A percentile compares a stretch with the other conserved stretches of the same genome.
These are phyloP conservation scores for Platanthera zijinensis DNA, from an alignment of 106 monocot genomes.

Conservation along the genomic window DNA sequence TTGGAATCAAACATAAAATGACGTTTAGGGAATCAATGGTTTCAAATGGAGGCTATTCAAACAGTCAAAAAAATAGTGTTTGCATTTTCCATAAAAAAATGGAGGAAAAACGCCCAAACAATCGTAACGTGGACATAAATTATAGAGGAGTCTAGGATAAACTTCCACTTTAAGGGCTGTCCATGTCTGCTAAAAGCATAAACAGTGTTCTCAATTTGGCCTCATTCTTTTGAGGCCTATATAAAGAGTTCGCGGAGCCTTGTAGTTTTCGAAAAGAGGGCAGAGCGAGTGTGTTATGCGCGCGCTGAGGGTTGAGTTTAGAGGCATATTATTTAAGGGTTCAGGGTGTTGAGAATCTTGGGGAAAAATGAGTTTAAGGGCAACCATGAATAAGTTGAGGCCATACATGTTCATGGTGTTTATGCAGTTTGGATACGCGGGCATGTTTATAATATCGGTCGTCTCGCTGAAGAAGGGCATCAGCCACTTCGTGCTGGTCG, in stretches of 20 bases:
- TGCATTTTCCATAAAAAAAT: too few species aligned
- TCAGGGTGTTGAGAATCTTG: not conserved
- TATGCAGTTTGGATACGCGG: slow-evolving; percentile 51
- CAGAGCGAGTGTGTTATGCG: not conserved
- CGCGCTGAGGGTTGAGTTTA: too few species aligned
- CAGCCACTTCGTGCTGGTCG: slow-evolving; percentile 64
- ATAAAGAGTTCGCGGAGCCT: not conserved
- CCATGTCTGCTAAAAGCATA: not conserved
- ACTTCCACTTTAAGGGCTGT: not conserved
- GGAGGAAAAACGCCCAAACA: too few species aligned
- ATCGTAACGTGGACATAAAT: too few species aligned
- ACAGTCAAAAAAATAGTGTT: too few species aligned
- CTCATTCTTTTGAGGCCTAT: slow-evolving; percentile 2
- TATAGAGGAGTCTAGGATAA: too few species aligned
- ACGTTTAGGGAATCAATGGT: too few species aligned
- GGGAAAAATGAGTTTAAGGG: not conserved
- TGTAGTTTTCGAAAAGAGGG: not conserved
- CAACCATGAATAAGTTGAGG: slow-evolving; percentile 23
- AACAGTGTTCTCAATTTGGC: too few species aligned
- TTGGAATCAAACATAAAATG: too few species aligned
- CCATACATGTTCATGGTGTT: slow-evolving; percentile 53
- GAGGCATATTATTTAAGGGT: too few species aligned
- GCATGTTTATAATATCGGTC: slow-evolving; percentile 40
- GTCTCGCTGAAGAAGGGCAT: slow-evolving; percentile 46
- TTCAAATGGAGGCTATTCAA: too few species aligned